Evolutionary conservation across 169 alveolate genomes (phyloP), one percentile per base, ranked within the genome.

Genomic region (Plasmodium berghei): DNA sequence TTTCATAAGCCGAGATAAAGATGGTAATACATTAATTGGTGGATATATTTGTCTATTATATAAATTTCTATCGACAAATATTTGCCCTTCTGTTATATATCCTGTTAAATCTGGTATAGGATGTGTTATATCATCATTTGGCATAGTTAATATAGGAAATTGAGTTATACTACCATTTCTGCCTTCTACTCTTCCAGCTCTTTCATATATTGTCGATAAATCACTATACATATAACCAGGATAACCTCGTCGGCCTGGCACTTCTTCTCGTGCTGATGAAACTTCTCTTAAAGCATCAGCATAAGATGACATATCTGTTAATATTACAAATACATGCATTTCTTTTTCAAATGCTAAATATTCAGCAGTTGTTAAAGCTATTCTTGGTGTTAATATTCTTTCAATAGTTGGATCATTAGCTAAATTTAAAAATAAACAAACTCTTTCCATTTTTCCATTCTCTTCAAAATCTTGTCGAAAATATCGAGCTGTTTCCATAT

Each of bases 251-350:
- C 99, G 97, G 10, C 99, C 99, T 49, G 99, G 99, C 64, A 99
- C 99, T 95, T 99, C 99, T 92, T 99, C 99, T 92, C 99, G 97
- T n/a, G 99, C 99, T 9, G 99, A 99, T 3, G 99, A 98, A 67
- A 99, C 99, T 95, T 98, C 99, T 90, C 99, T 97, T 67, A 99
- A 97, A 42, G 99, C 99, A 91, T 99, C 99, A 24, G 99, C 99
- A 85, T 99, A 99, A 9, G 99, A 97, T 22, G 99, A 94, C 99
- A 99, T 98, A 94, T 99, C 99, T 8, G 99, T 99, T 95, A 99
- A 93, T 80, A 99, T 98, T 80, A 97, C 99, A 67, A 99, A 97
- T 26, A 98, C 99, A 93, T 99, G 99, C 95, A 98, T 91, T 88
- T 98, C 99, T 73, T 97, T 95, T 88, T 98, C 99, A 90, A 98